Evolutionary conservation across 257 asterid genomes (phyloP).

Genomic region (Hygrophila difformis): DNA sequence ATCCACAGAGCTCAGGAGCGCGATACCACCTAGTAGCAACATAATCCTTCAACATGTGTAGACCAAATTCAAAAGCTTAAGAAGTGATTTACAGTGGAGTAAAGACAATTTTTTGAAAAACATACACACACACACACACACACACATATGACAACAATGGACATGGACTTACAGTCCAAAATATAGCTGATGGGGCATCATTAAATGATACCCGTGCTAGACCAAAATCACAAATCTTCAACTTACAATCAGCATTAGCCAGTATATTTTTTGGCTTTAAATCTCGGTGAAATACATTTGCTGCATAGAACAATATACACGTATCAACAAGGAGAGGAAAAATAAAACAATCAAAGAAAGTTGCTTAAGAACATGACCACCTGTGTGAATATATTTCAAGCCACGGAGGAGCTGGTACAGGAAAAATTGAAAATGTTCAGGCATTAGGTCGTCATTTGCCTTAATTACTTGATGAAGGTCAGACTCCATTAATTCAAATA

Average conservation of each 20-base stretch:
- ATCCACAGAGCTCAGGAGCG: constrained; percentile 97
- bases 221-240: constrained; percentile 98
- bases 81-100: background rate
- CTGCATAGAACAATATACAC: constrained; percentile 28
- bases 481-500: constrained; percentile 94
- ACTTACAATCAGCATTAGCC: constrained; percentile 93
- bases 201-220: constrained; percentile 93
- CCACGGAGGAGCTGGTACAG: constrained; percentile 93
- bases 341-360: background rate
- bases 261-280: constrained; percentile 92
- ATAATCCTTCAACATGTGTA: constrained; percentile 58
- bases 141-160: background rate
- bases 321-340: constrained; percentile 11
- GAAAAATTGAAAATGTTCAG: constrained; percentile 89
- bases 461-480: constrained; percentile 97
- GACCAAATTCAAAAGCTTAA: constrained; percentile 20
- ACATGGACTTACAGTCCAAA: constrained; percentile 76
- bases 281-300: constrained; percentile 91
- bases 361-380: constrained; percentile 26
- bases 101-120: no score
- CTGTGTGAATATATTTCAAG: constrained; percentile 77
- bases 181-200: constrained; percentile 95
- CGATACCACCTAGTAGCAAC: constrained; percentile 99
- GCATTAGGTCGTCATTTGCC: constrained; percentile 86
- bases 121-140: no score